These are phyloP conservation scores for Cyamopsis tetragonoloba DNA, from an alignment of 306 rosid genomes.

Conservation along the genomic window DNA sequence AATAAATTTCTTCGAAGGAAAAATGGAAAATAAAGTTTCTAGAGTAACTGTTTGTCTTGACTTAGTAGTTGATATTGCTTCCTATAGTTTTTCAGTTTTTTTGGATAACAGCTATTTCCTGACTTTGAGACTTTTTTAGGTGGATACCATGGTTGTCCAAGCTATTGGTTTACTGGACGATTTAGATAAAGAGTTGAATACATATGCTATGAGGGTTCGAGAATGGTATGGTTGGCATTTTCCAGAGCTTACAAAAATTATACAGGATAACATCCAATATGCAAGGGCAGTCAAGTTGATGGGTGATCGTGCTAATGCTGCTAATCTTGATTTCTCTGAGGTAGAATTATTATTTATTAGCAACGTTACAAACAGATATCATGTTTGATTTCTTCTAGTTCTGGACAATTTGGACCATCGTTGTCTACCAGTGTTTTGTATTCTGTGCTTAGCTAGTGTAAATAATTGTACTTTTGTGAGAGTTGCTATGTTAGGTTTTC, in stretches of 20 bases:
- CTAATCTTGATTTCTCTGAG: slow-evolving; percentile 87
- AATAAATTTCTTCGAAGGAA: too few relatives aligned
- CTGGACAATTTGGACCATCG: not conserved
- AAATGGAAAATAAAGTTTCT: too few relatives aligned
- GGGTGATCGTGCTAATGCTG: slow-evolving; percentile 85
- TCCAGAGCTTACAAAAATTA: slow-evolving; percentile 89
- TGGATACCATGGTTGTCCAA: slow-evolving; percentile 94
- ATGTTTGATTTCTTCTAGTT: not conserved
- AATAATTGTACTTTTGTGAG: too few relatives aligned
- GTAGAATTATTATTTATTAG: slow-evolving; percentile 28
- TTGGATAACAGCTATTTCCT: not conserved
- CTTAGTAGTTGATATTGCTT: not conserved
- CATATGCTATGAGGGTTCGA: slow-evolving; percentile 95
- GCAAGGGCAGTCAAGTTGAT: slow-evolving; percentile 86
- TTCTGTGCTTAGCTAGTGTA: too few relatives aligned
- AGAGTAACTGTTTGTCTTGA: not conserved
- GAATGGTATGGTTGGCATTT: slow-evolving; percentile 99
- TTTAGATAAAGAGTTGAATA: slow-evolving; percentile 89
- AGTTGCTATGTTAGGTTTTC: too few relatives aligned
- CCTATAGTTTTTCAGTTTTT: not conserved
- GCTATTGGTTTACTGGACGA: slow-evolving; percentile 98
- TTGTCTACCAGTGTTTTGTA: too few relatives aligned
- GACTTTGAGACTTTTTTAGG: slow-evolving; percentile 39
- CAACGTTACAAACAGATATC: not conserved
- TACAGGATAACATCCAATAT: slow-evolving; percentile 77